Conservation (phyloP, 768 basidiomycete species). For the Leccinellum rugosiceps region DNA sequence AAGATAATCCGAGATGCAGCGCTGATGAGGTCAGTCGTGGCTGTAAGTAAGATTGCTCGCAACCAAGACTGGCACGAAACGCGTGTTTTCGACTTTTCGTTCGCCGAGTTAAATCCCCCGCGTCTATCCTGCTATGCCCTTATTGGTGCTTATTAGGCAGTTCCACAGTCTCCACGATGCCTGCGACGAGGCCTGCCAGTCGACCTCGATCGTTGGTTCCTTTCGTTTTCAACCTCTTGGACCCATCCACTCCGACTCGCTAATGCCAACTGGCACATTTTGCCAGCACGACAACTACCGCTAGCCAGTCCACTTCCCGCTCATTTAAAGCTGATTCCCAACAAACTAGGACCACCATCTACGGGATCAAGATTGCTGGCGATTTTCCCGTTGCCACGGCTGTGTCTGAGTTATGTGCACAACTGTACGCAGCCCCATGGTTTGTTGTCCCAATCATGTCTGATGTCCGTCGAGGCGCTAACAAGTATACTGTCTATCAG, state of each 20-base stretch:
- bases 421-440: neutral
- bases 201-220: neutral
- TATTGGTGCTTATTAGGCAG: slow-evolving; percentile 10
- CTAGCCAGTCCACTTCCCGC: neutral
- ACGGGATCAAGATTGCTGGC: neutral
- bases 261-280: neutral
- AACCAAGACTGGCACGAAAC: neutral
- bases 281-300: neutral
- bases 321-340: neutral
- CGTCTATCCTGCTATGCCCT: neutral
- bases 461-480: neutral
- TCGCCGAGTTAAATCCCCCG: neutral
- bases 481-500: neutral
- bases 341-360: neutral
- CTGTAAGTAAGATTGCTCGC: neutral
- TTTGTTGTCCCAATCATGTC: neutral
- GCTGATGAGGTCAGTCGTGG: neutral
- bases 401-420: neutral
- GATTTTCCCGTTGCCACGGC: neutral
- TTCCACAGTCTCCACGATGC: neutral
- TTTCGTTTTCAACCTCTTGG: neutral
- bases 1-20: neutral
- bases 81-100: slow-evolving; percentile 4
- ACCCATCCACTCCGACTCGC: neutral
- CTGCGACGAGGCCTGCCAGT: slow-evolving; percentile 1